Evolutionary conservation across 805 yeast species (phyloP), one percentile per base, ranked within the genome.

Genomic region (Kluyveromyces dobzhanskii): DNA sequence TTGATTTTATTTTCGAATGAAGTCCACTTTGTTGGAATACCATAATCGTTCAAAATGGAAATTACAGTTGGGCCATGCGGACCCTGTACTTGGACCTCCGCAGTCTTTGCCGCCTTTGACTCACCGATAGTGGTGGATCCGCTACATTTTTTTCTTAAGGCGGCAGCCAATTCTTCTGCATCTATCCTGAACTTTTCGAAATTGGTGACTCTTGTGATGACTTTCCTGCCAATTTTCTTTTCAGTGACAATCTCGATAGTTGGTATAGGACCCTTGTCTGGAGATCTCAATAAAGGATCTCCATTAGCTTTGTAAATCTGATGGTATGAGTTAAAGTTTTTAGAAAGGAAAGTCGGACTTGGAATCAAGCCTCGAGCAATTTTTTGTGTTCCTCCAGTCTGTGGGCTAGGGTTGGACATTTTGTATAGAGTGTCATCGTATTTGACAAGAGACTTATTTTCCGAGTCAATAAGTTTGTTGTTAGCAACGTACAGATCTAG

Each of bases 31-130:
- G 70, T 56, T 17, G 81, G 79, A 18, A 90, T 61, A 0, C 95
- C 94, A 38, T 67, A 65, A 42, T 76, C 63, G 64, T 32, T 69
- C 41, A 88, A 61, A 32, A 80, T 56, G 2, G 78, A 80, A n/a
- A 69, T 63, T 9, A 82, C 75, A 0, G 70, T 57, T 34, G 75
- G 71, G 17, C 78, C 77, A 56, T 90, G 97, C 2, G 90, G 83
- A 0, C 98, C 98, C 63, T 92, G 97, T 2, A 92, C 94, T 34
- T 78, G 71, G 3, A 92, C 86, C 50, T 85, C 94, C 30, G 68
- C 58, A 0, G 71, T 51, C 28, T 69, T 71, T 4, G 80, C 79
- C 37, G 74, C 71, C 1, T 50, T 50, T 30, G 76, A 73, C 21
- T 74, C 76, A 0, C 80, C 80, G 9, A 84, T 70, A 0, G 95